Evolutionary conservation across 116 monocot species (phyloP).

Genomic region (Trichopus zeylanicus): DNA sequence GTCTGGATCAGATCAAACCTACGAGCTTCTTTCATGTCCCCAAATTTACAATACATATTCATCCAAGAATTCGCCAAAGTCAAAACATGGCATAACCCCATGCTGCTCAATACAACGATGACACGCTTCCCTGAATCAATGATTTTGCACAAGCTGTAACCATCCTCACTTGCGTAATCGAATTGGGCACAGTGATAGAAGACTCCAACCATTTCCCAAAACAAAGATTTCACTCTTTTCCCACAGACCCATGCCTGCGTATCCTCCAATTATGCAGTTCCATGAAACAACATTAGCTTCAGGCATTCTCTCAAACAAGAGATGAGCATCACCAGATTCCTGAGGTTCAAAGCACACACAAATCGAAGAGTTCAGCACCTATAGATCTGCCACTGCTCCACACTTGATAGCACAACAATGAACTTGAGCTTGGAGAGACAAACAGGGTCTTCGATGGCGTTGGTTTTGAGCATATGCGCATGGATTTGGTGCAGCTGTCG

Average conservation of each 20-base stretch:
- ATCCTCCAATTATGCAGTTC: constrained; percentile 35
- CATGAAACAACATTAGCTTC: constrained; percentile 33
- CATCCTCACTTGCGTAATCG: constrained; percentile 27
- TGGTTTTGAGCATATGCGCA: constrained; percentile 20
- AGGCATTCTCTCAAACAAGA: constrained; percentile 32
- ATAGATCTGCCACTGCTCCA: constrained; percentile 16
- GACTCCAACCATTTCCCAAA: constrained; percentile 28
- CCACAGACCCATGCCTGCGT: constrained; percentile 22
- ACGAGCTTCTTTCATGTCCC: constrained; percentile 24
- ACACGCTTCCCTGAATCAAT: constrained; percentile 18
- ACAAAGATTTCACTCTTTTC: constrained; percentile 29
- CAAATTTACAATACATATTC: constrained; percentile 36
- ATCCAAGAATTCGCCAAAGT: constrained; percentile 31
- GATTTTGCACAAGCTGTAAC: constrained; percentile 23
- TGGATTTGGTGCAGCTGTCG: constrained; percentile 19
- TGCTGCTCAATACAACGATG: constrained; percentile 20
- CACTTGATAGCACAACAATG: constrained; percentile 18
- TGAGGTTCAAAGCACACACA: constrained; percentile 27
- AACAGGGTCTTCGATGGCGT: constrained; percentile 1
- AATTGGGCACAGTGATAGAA: constrained; percentile 13
- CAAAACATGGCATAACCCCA: constrained; percentile 16
- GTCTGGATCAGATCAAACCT: constrained; percentile 26
- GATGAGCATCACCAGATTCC: constrained; percentile 1
- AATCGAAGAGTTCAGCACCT: constrained; percentile 26
- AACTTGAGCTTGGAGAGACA: constrained; percentile 20